Percentiles rank a stretch among this genome's conserved stretches.
Evolutionary conservation across 345 rosid genomes (phyloP).

Genomic region (Salix koriyanagi): DNA sequence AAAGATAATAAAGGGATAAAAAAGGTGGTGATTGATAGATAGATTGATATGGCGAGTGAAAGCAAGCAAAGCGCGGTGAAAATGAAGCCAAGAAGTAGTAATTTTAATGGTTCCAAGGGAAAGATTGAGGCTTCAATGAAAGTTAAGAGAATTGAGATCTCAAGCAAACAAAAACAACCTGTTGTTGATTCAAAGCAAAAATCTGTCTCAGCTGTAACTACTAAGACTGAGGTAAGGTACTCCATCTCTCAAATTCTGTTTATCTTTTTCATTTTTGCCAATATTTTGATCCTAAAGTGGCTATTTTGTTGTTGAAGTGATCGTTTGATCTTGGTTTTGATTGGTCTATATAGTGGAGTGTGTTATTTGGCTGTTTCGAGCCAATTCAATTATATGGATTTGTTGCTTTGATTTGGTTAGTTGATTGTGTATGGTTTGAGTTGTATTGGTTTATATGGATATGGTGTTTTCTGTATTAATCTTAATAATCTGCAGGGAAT

Average conservation of each 20-base stretch:
- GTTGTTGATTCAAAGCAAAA: constrained; percentile 38
- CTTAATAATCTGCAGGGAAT: constrained; percentile 1
- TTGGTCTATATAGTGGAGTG: neutral
- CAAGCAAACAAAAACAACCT: constrained; percentile 33
- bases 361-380: neutral
- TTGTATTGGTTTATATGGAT: constrained; percentile 7
- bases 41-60: constrained; percentile 42
- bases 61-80: constrained; percentile 41
- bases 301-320: neutral
- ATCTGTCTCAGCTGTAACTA: constrained; percentile 34
- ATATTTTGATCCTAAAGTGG: neutral
- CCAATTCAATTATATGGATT: neutral
- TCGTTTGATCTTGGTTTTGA: neutral
- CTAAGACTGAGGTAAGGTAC: constrained; percentile 49
- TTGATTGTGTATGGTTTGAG: neutral
- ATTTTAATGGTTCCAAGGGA: constrained; percentile 40
- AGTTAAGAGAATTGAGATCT: constrained; percentile 50
- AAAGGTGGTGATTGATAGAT: constrained; percentile 9
- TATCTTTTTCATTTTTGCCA: neutral
- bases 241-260: neutral
- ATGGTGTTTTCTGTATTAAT: neutral
- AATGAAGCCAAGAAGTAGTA: constrained; percentile 34
- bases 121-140: constrained; percentile 35
- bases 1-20: neutral
- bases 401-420: neutral